Evolutionary conservation across 1,284 basidiomycete species (phyloP), one percentile per base, ranked within the genome.

Genomic region (Limonomyces culmigenus): DNA sequence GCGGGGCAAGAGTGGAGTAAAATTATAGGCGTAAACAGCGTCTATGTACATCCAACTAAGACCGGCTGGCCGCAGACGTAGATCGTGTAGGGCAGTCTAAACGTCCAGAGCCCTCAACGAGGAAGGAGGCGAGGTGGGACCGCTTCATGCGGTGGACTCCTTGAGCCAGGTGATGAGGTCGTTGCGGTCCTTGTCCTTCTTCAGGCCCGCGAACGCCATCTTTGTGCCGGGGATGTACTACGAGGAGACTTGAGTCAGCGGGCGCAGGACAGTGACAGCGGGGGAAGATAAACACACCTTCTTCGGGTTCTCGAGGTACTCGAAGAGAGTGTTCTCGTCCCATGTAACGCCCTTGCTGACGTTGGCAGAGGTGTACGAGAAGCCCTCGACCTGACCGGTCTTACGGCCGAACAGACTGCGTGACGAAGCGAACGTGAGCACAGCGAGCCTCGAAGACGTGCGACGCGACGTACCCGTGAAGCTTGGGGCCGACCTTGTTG

Each of bases 171-270:
- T 71, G 48, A 88, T 66, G 49, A 93, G 75, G 65, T 93, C 86
- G 58, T 77, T 83, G 60, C 89, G 77, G 60, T 95, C 91, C 70
- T 89, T 89, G 23, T 85, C 83, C 73, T 95, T 95, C 78, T 95
- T 95, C 55, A 96, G 64, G 50, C 91, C 91, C 46, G 91, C 88
- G 49, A 95, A 96, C 42, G 89, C 89, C 91, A 93, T 93, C 70
- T 93, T 93, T 41, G 89, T 95, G 37, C 89, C 89, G 32, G 88
- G 87, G 48, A 93, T 93, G 67, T 89, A 89, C 79, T n/a, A n/a
- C n/a, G n/a, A n/a, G n/a, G n/a, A n/a, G n/a, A n/a, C n/a, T n/a
- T n/a, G n/a, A 85, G 41, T 3, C 42, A 35, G 34, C 20, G 38
- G 36, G 1, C 13, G 20, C 27, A 34, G 25, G 29, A 32, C 33